phyloP scores from a whole-genome alignment of 495 filamentous ascomycete species.

The Talaromyces wortmannii region DNA sequence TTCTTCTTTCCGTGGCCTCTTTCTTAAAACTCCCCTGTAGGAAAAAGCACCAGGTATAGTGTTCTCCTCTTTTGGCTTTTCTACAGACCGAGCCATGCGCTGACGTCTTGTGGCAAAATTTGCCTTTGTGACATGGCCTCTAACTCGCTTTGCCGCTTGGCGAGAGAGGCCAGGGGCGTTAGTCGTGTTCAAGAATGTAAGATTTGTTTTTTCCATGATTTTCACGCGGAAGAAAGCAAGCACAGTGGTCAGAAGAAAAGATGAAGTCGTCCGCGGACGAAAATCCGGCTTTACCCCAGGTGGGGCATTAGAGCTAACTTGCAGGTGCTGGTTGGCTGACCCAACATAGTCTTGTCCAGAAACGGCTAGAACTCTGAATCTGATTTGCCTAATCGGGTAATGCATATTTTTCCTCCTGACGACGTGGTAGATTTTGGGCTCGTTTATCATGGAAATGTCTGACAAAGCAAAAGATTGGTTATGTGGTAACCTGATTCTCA shows the following conservation, averaged over 20 bases:
- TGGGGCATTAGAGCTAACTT: background rate
- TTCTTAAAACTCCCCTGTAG: background rate
- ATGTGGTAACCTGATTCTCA: background rate
- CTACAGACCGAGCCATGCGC: background rate
- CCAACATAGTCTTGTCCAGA: background rate
- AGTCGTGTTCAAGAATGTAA: background rate
- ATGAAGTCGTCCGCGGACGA: background rate
- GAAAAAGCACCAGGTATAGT: too few species aligned
- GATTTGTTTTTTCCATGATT: background rate
- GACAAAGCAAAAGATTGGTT: background rate
- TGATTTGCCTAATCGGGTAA: conserved; percentile 3
- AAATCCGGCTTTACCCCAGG: background rate
- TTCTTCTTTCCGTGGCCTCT: background rate
- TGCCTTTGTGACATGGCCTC: conserved; percentile 14
- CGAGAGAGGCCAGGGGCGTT: conserved; percentile 9
- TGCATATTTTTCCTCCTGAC: background rate
- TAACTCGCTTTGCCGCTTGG: conserved; percentile 10
- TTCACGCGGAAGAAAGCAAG: background rate
- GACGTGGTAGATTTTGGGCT: too few species aligned
- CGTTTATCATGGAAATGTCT: background rate
- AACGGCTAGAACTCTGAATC: background rate
- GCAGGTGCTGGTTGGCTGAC: background rate
- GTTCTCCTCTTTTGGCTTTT: background rate
- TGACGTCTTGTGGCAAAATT: conserved; percentile 19
- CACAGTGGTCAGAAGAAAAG: background rate